These are phyloP conservation scores for Heimioporus sp. DNA, from an alignment of 768 basidiomycete species.

Conservation along the genomic window DNA sequence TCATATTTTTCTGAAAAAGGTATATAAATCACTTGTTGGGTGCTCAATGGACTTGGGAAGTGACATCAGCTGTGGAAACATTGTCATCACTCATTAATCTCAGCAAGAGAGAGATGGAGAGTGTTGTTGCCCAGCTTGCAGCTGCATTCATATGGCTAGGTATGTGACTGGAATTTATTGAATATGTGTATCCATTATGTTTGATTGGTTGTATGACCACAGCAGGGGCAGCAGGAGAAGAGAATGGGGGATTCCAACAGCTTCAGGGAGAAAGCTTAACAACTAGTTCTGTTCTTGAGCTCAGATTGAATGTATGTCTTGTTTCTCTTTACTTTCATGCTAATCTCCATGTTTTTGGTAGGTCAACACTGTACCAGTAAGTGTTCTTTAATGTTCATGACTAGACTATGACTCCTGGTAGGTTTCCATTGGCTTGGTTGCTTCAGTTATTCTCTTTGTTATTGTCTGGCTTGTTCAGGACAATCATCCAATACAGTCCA, in stretches of 20 bases:
- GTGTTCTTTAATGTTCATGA: not conserved
- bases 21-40: slow-evolving; percentile 1
- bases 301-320: slow-evolving; percentile 1
- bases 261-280: not conserved
- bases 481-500: not conserved
- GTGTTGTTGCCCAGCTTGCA: not conserved
- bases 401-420: not conserved
- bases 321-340: no score
- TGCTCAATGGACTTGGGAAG: not conserved
- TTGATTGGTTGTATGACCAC: not conserved
- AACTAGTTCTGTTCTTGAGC: not conserved
- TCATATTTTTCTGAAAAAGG: not conserved
- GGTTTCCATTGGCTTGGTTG: not conserved
- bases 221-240: not conserved
- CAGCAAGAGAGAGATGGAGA: not conserved
- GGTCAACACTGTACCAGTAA: not conserved
- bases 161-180: not conserved
- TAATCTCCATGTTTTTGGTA: not conserved
- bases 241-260: not conserved
- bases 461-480: not conserved
- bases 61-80: not conserved
- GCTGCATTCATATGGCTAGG: slow-evolving; percentile 8
- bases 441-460: not conserved
- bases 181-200: not conserved
- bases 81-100: not conserved